A percentile compares a stretch with the other conserved stretches of the same genome.
Conservation (phyloP, 768 basidiomycete genomes). For the Macrolepiota fuliginosa region DNA sequence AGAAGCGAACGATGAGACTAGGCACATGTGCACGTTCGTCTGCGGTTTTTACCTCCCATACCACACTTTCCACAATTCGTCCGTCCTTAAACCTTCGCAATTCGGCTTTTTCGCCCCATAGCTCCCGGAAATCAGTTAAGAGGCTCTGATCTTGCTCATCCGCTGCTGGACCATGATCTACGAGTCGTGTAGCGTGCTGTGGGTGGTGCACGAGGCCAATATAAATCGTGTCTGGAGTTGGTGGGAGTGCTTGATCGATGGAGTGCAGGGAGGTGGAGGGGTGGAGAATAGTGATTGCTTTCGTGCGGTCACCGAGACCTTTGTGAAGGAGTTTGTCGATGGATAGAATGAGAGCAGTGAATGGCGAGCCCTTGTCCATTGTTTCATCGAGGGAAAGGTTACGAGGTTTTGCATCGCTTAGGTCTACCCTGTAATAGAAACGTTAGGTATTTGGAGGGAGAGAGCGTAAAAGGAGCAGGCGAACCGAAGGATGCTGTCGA, state of each 20-base stretch:
- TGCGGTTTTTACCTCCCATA: slow-evolving; percentile 84
- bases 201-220: slow-evolving; percentile 79
- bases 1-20: slow-evolving; percentile 64
- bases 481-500: slow-evolving; percentile 71
- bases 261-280: slow-evolving; percentile 43
- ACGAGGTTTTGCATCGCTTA: slow-evolving; percentile 45
- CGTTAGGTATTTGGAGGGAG: neutral
- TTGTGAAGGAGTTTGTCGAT: slow-evolving; percentile 49
- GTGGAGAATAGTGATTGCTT: slow-evolving; percentile 61
- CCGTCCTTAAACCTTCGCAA: slow-evolving; percentile 96
- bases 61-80: slow-evolving; percentile 88
- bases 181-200: slow-evolving; percentile 73
- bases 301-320: slow-evolving; percentile 74
- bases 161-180: slow-evolving; percentile 88
- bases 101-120: slow-evolving; percentile 95
- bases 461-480: slow-evolving; percentile 20
- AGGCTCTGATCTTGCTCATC: slow-evolving; percentile 52
- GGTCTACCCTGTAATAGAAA: slow-evolving; percentile 46
- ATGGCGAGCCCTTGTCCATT: slow-evolving; percentile 60
- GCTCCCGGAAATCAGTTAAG: slow-evolving; percentile 63
- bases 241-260: slow-evolving; percentile 53
- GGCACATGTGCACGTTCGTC: slow-evolving; percentile 85
- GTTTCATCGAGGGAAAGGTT: slow-evolving; percentile 41
- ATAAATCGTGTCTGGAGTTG: slow-evolving; percentile 47
- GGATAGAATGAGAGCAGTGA: slow-evolving; percentile 52